Evolutionary conservation across 225 moss, liverwort and hornwort species (phyloP).

Genomic region (Bryoerythrophyllum caledonicum): DNA sequence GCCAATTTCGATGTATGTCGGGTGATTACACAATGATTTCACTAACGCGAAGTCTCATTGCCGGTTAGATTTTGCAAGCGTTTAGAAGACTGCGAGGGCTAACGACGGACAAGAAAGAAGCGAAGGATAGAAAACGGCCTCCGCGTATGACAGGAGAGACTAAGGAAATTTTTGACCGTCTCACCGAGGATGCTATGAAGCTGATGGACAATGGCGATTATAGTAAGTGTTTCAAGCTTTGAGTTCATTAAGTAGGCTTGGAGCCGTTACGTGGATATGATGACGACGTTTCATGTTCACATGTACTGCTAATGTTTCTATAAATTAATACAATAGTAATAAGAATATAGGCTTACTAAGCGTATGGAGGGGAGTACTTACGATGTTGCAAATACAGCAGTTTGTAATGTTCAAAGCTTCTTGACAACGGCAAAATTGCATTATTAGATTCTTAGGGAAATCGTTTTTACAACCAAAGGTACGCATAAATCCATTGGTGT

Average conservation of each 20-base stretch:
- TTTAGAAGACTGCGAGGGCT: slow-evolving; percentile 83
- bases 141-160: slow-evolving; percentile 77
- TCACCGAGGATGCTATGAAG: slow-evolving; percentile 97
- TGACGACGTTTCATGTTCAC: background rate
- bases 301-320: slow-evolving; percentile 14
- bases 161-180: slow-evolving; percentile 70
- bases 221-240: slow-evolving; percentile 44
- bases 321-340: slow-evolving; percentile 7
- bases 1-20: background rate
- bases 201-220: slow-evolving; percentile 95
- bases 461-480: background rate
- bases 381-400: background rate
- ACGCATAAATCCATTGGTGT: background rate
- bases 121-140: slow-evolving; percentile 65
- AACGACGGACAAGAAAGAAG: slow-evolving; percentile 17
- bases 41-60: slow-evolving; percentile 1
- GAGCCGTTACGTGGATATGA: slow-evolving; percentile 14
- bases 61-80: slow-evolving; percentile 72
- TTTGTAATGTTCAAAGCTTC: background rate
- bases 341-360: background rate
- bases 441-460: background rate
- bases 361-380: background rate
- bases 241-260: background rate
- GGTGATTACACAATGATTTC: slow-evolving; percentile 10
- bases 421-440: background rate